Conservation (phyloP, 1,139 yeast genomes). For the Kazachstania sp. region DNA sequence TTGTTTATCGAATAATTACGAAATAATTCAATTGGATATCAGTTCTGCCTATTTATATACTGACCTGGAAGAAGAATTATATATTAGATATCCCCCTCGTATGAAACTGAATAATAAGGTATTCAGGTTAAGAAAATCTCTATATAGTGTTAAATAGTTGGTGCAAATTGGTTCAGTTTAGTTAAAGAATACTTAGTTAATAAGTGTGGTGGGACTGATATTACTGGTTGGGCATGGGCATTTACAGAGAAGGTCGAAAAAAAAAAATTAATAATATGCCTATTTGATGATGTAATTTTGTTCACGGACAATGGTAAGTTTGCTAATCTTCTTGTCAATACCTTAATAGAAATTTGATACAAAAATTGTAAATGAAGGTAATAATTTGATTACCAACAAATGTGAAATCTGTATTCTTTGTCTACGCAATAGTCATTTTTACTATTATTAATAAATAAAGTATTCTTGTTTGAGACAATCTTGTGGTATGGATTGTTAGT, state of each 20-base stretch:
- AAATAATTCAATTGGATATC: slow-evolving; percentile 7
- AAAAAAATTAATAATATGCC: slow-evolving; percentile 3
- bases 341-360: no score
- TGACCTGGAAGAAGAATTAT: slow-evolving; percentile 11
- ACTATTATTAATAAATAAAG: no score
- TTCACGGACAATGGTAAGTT: no score
- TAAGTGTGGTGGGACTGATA: background rate
- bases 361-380: no score
- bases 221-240: background rate
- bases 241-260: background rate
- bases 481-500: no score
- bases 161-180: slow-evolving; percentile 7
- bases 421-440: no score
- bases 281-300: background rate
- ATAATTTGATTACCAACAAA: background rate
- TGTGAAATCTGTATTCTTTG: no score
- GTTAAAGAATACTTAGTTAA: slow-evolving; percentile 1
- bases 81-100: slow-evolving; percentile 11
- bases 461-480: no score
- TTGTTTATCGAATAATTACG: background rate
- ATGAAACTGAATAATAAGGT: slow-evolving; percentile 4
- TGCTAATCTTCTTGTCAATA: no score
- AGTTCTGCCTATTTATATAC: slow-evolving; percentile 13
- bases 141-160: slow-evolving; percentile 11
- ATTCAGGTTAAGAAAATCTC: slow-evolving; percentile 5